Evolutionary conservation across 495 filamentous ascomycete species (phyloP), one percentile per base, ranked within the genome.

Genomic region (Aspergillus baeticus): DNA sequence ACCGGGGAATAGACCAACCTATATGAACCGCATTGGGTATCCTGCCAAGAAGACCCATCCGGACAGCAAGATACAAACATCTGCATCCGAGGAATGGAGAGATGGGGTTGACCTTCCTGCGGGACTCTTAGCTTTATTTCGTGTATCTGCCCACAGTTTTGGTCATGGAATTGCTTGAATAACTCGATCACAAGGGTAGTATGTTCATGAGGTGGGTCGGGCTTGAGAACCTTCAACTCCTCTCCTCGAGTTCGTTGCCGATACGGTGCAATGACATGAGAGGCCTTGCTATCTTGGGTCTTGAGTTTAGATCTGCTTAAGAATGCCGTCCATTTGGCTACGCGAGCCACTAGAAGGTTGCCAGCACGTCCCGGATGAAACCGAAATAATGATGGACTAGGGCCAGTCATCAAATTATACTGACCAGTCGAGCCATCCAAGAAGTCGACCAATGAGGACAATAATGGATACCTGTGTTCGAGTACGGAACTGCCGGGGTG

Each of bases 11-110:
- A n/a, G n/a, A n/a, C n/a, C n/a, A n/a, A n/a, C n/a, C n/a, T n/a
- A n/a, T n/a, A n/a, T n/a, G n/a, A n/a, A n/a, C 51, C 29, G 14
- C 51, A 54, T 45, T 45, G 11, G 22, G 39, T 29, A 29, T 35
- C 23, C 1, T 54, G 51, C 51, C 51, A 54, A 6, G 10, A n/a
- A n/a, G n/a, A n/a, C n/a, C 39, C n/a, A 8, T 36, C 22, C 36
- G 2, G 17, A 11, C 51, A 54, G 17, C 23, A 35, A 2, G 51
- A 54, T 2, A 54, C 17, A 14, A 54, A 54, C 39, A 54, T 45
- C 44, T 54, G 39, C 5, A 54, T n/a, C 6, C 0, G 41, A n/a
- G 42, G 13, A 17, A 8, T 42, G 5, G 18, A 22, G 33, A 2
- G 29, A 21, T 13, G n/a, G 1, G 20, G 31, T 31, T 31, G 39